These are phyloP conservation scores for Bolboschoenus planiculmis DNA, from an alignment of 176 grass and related monocot genomes.

Conservation along the genomic window DNA sequence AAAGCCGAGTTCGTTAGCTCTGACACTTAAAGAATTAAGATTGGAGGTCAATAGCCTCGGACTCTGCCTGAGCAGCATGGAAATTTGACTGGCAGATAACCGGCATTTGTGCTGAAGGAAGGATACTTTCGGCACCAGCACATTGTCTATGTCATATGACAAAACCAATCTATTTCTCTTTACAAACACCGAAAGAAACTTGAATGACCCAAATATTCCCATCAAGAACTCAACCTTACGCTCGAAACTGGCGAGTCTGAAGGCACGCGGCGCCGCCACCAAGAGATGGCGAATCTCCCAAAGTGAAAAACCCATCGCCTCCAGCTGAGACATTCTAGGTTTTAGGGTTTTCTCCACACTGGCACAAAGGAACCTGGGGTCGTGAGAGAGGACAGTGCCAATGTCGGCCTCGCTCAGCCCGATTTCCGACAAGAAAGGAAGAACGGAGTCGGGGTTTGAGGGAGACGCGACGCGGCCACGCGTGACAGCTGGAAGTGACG, in stretches of 20 bases:
- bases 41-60: slow-evolving; percentile 33
- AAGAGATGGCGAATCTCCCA: slow-evolving; percentile 16
- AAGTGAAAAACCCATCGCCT: slow-evolving; percentile 28
- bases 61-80: background rate
- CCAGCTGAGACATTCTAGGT: slow-evolving; percentile 16
- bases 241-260: slow-evolving; percentile 21
- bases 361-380: slow-evolving; percentile 33
- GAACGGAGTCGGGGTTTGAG: slow-evolving; percentile 39
- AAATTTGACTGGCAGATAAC: slow-evolving; percentile 17
- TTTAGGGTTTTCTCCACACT: slow-evolving; percentile 40
- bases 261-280: background rate
- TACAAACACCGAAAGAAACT: slow-evolving; percentile 22
- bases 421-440: slow-evolving; percentile 36
- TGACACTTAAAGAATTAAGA: background rate
- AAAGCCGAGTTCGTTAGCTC: slow-evolving; percentile 31
- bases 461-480: background rate
- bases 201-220: slow-evolving; percentile 20
- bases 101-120: slow-evolving; percentile 29
- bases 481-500: background rate
- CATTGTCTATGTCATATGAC: slow-evolving; percentile 22
- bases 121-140: slow-evolving; percentile 39
- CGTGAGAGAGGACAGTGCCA: slow-evolving; percentile 10
- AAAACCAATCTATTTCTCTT: slow-evolving; percentile 24
- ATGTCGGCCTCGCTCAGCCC: slow-evolving; percentile 34
- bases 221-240: slow-evolving; percentile 45